Percentiles rank a stretch among this genome's conserved stretches.
Conservation (phyloP, 2,329 filamentous ascomycete genomes). For the Cercospora sp. region DNA sequence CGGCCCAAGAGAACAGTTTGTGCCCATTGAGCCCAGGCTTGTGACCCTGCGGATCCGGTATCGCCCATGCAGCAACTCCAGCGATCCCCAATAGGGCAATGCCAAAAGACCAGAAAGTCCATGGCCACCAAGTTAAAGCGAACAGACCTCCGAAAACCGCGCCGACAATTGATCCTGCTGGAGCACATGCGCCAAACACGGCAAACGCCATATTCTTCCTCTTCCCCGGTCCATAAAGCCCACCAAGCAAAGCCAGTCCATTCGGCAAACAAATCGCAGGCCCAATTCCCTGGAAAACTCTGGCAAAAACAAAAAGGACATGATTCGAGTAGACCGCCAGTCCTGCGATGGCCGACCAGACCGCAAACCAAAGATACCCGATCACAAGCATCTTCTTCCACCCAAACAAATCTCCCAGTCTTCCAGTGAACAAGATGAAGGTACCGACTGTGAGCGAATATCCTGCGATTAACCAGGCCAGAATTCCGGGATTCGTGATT, state of each 20-base stretch:
- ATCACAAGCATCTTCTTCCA: slow-evolving; percentile 46
- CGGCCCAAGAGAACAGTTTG: slow-evolving; percentile 15
- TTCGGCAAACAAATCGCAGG: slow-evolving; percentile 41
- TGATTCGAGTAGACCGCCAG: slow-evolving; percentile 40
- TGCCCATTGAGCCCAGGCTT: slow-evolving; percentile 24
- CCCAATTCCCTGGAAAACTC: slow-evolving; percentile 44
- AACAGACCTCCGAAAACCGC: slow-evolving; percentile 38
- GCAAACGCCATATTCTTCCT: slow-evolving; percentile 44
- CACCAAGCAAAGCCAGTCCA: slow-evolving; percentile 40
- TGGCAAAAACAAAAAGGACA: slow-evolving; percentile 39
- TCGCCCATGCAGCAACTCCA: slow-evolving; percentile 27
- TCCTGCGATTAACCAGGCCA: slow-evolving; percentile 47
- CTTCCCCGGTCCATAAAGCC: slow-evolving; percentile 37
- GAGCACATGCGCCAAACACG: slow-evolving; percentile 40
- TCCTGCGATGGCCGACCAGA: slow-evolving; percentile 46
- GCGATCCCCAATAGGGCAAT: slow-evolving; percentile 25
- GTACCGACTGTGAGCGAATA: slow-evolving; percentile 49
- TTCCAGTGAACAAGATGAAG: slow-evolving; percentile 48
- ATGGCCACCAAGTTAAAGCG: slow-evolving; percentile 38
- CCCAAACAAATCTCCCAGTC: slow-evolving; percentile 48
- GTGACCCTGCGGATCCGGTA: slow-evolving; percentile 29
- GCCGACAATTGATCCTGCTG: slow-evolving; percentile 39
- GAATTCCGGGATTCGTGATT: slow-evolving; percentile 44
- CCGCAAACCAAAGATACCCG: slow-evolving; percentile 43
- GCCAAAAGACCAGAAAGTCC: slow-evolving; percentile 30